These are phyloP conservation scores for Acrocalymma vagum DNA, from an alignment of 2,329 filamentous ascomycete species.

Conservation along the genomic window DNA sequence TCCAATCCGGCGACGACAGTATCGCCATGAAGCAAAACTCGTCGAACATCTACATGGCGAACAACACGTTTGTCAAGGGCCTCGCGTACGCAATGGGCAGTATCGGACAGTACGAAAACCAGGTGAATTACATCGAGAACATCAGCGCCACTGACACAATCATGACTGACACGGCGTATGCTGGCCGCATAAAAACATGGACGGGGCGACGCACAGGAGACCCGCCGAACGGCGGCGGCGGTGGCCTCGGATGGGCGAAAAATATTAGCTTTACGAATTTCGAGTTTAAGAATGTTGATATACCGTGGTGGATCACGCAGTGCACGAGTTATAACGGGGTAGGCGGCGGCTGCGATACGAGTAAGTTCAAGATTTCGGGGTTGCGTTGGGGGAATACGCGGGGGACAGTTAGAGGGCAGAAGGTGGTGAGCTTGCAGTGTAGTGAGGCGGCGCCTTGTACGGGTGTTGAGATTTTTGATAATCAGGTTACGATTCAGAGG, in stretches of 20 bases:
- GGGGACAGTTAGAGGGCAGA: conserved; percentile 24
- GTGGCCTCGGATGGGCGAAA: conserved; percentile 56
- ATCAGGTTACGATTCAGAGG: conserved; percentile 10
- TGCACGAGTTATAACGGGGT: conserved; percentile 45
- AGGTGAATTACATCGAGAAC: conserved; percentile 59
- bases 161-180: conserved; percentile 54
- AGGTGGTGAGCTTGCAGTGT: conserved; percentile 16
- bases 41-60: conserved; percentile 61
- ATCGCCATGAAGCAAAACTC: conserved; percentile 65
- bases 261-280: conserved; percentile 47
- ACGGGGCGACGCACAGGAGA: conserved; percentile 58
- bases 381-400: conserved; percentile 30
- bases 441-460: conserved; percentile 18
- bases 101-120: conserved; percentile 61
- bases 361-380: conserved; percentile 47
- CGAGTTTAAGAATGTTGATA: conserved; percentile 26
- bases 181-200: conserved; percentile 65
- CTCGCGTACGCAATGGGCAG: conserved; percentile 65
- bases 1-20: conserved; percentile 31
- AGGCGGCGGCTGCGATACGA: conserved; percentile 45
- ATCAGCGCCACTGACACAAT: conserved; percentile 58
- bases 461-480: conserved; percentile 8
- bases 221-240: conserved; percentile 66
- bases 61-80: conserved; percentile 60
- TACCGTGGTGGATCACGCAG: conserved; percentile 44